Percentiles rank a stretch among this genome's conserved stretches.
These are phyloP conservation scores for Termitomyces bulborhizus DNA, from an alignment of 768 basidiomycete species.

Conservation along the genomic window DNA sequence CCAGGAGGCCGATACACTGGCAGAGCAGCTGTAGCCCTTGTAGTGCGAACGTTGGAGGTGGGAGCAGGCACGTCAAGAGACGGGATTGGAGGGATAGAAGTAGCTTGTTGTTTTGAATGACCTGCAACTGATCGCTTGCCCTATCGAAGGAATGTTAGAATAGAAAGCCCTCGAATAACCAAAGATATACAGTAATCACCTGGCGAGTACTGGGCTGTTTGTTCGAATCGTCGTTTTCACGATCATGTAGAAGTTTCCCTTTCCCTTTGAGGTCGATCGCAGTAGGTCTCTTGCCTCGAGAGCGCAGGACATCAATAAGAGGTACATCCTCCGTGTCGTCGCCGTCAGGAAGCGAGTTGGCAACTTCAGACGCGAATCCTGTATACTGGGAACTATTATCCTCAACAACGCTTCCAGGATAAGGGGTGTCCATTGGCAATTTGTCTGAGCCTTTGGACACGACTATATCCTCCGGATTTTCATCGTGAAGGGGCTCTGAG, in stretches of 20 bases:
- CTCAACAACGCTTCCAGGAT: slow-evolving; percentile 17
- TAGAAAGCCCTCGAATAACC: background rate
- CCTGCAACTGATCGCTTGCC: background rate
- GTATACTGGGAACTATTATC: slow-evolving; percentile 17
- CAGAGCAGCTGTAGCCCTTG: slow-evolving; percentile 1
- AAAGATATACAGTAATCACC: background rate
- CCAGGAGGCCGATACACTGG: background rate
- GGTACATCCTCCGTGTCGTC: slow-evolving; percentile 40
- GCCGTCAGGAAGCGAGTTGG: slow-evolving; percentile 5
- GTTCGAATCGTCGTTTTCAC: background rate
- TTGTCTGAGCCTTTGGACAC: background rate
- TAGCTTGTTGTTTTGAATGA: background rate
- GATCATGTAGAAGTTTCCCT: background rate
- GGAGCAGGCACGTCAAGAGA: background rate
- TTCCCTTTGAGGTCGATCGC: slow-evolving; percentile 3
- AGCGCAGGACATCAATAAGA: slow-evolving; percentile 22
- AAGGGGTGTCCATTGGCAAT: background rate
- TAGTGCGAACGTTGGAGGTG: background rate
- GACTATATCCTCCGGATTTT: background rate
- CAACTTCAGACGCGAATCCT: background rate
- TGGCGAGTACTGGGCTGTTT: background rate
- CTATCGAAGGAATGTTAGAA: background rate
- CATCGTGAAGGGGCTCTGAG: slow-evolving; percentile 47
- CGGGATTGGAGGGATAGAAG: background rate
- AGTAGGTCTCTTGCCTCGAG: slow-evolving; percentile 17